Base-by-base conservation (phyloP, 2,329 filamentous ascomycete species). In the Aaosphaeria arxii region DNA sequence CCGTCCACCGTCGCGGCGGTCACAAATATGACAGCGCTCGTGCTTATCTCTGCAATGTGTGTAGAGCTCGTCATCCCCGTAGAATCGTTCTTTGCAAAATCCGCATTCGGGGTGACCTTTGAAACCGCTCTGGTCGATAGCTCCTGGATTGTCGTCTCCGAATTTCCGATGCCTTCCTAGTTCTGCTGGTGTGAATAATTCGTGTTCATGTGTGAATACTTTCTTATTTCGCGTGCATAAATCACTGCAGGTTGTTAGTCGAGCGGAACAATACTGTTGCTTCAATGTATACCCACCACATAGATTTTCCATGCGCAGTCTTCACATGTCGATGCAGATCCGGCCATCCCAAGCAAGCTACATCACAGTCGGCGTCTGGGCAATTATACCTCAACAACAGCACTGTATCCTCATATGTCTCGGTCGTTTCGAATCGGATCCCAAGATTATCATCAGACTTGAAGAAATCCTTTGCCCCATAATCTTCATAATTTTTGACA, bases 201-300 rank as follows among this genome's bases (percentile, higher is more conserved):
- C 89, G 67, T 99, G 94, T 71, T 99, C 94, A 72, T 99, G 94
- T 1, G 94, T 96, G 61, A 99, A 99, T 32, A 96, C 91, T 66
- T 96, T 96, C 74, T 99, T 99, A 76, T 96, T 91, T 51, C 91
- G 79, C 5, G 91, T 88, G 71, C 91, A 96, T 7, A 96, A 78
- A 69, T 96, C 90, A 71, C 88, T 80, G 5, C 1, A 41, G 30
- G 35, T 64, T 31, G 61, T 50, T 40, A 39, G 24, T 30, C 35
- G 24, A 11, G 30, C 17, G 29, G n/a, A 13, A 9, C 3, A 28
- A n/a, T 36, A 6, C 13, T 44, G 30, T 17, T 13, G n/a, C 30
- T 13, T 24, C 7, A 24, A 30, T 36, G 11, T 35, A 7, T 28
- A 76, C 75, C 54, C 72, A 81, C 78, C 83, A 95, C 86, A 95